Evolutionary conservation across 1,284 basidiomycete genomes (phyloP).

Genomic region (Ganoderma leucocontextum): DNA sequence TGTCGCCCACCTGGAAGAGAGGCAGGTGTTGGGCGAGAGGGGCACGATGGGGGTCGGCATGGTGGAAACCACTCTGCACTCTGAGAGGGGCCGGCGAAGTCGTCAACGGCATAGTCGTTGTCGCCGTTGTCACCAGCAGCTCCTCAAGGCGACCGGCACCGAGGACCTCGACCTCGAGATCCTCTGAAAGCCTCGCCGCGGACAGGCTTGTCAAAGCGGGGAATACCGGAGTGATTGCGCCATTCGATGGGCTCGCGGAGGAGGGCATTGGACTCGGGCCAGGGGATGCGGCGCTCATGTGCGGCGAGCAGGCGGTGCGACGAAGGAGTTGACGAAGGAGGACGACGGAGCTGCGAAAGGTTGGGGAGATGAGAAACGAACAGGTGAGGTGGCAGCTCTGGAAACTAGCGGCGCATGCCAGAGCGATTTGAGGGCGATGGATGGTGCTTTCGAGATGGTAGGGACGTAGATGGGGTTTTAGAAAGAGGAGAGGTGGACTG

Average conservation of each 20-base stretch:
- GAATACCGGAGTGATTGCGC: constrained; percentile 77
- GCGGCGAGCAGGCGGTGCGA: constrained; percentile 84
- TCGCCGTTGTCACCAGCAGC: constrained; percentile 50
- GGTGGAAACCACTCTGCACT: constrained; percentile 16
- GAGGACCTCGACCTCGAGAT: constrained; percentile 77
- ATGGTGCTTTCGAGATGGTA: too few species aligned
- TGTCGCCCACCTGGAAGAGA: constrained; percentile 32
- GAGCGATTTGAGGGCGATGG: too few species aligned
- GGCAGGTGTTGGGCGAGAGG: constrained; percentile 32
- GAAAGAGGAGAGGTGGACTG: too few species aligned
- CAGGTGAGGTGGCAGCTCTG: too few species aligned
- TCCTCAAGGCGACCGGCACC: constrained; percentile 60
- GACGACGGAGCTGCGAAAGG: constrained; percentile 89
- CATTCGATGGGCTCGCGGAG: constrained; percentile 88
- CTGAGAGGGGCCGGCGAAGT: constrained; percentile 30
- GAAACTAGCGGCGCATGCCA: too few species aligned
- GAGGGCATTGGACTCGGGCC: constrained; percentile 81
- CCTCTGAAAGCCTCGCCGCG: constrained; percentile 75
- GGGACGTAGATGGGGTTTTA: too few species aligned
- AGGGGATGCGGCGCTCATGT: constrained; percentile 78
- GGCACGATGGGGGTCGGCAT: constrained; percentile 33
- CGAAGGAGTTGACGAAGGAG: constrained; percentile 94
- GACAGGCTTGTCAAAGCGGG: constrained; percentile 72
- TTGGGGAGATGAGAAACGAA: too few species aligned
- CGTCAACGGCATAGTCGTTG: constrained; percentile 44